phyloP scores from a whole-genome alignment of 75 land plant genomes.

The Larix kaempferi region DNA sequence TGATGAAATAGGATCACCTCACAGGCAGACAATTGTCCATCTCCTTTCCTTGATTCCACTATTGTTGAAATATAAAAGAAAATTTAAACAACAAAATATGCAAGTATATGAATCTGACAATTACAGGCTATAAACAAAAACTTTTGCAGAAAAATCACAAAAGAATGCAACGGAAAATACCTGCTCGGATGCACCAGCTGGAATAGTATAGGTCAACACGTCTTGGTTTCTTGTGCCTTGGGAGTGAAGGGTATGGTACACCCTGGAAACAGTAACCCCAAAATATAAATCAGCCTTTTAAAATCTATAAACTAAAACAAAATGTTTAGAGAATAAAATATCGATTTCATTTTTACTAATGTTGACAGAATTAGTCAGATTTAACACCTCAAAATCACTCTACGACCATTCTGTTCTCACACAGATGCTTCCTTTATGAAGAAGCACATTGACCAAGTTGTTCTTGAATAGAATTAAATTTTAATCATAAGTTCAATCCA shows the following conservation, averaged over 20 bases:
- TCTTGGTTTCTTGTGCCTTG: slow-evolving; percentile 63
- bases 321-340: not conserved
- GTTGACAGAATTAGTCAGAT: not conserved
- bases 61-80: slow-evolving; percentile 10
- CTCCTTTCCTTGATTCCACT: slow-evolving; percentile 89
- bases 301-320: not conserved
- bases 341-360: not conserved
- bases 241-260: slow-evolving; percentile 57
- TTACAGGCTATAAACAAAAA: not conserved
- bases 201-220: slow-evolving; percentile 90
- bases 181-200: slow-evolving; percentile 88
- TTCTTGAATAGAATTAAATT: not conserved
- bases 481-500: not conserved
- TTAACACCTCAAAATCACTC: not conserved
- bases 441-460: not conserved
- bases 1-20: slow-evolving; percentile 88
- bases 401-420: not conserved
- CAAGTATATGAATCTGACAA: slow-evolving; percentile 11
- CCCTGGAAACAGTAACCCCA: slow-evolving; percentile 40
- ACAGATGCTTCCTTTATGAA: slow-evolving; percentile 1
- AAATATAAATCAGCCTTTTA: not conserved
- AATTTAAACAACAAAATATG: not conserved
- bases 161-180: slow-evolving; percentile 25
- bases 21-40: slow-evolving; percentile 85
- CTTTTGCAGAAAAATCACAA: not conserved